Base-by-base conservation (phyloP, 805 yeast genomes). In the Yarrowia yakushimensis region DNA sequence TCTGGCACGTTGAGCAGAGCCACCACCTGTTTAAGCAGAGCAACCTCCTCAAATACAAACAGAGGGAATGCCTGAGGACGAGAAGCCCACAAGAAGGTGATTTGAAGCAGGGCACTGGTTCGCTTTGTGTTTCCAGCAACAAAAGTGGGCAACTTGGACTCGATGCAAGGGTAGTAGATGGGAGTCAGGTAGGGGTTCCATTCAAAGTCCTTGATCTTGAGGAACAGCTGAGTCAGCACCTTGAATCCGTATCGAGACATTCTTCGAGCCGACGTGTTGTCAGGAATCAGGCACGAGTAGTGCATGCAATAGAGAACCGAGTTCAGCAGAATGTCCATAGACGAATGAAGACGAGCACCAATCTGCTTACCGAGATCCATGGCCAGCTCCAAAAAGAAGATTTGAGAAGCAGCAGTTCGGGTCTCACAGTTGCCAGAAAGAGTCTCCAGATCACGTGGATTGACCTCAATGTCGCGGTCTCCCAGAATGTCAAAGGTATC, bases 111-210 rank as follows among this genome's bases (percentile, higher is more conserved):
- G 0, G 96, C 81, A 0, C 97, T 90, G 0, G 93, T 86, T 68
- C 87, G 90, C 70, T 90, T 96, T 31, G 87, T 76, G 71, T 93
- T 94, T 68, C 88, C 96, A 41, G 76, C 80, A 3, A 86, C 86
- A 72, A 93, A 93, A 12, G 79, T 76, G 0, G 65, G 77, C 67
- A 94, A 77, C 69, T 96, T 82, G 8, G 96, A 91, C 20, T 72
- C 68, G 13, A 93, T 76, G 22, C 90, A 77, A 23, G 76, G 70
- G 3, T 73, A 70, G 69, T 82, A 87, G 12, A 94, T 81, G 1
- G 73, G 67, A 18, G 82, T 78, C 65, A 79, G 79, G 9, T 76
- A 74, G 6, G 69, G 65, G 2, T 59, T 64, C 97, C 97, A 91
- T 34, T 81, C 72, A 60, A 70, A 64, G 0, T 77, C 79, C 9